These are phyloP conservation scores for Cladosporium oxysporum DNA, from an alignment of 2,329 filamentous ascomycete genomes.

Conservation along the genomic window DNA sequence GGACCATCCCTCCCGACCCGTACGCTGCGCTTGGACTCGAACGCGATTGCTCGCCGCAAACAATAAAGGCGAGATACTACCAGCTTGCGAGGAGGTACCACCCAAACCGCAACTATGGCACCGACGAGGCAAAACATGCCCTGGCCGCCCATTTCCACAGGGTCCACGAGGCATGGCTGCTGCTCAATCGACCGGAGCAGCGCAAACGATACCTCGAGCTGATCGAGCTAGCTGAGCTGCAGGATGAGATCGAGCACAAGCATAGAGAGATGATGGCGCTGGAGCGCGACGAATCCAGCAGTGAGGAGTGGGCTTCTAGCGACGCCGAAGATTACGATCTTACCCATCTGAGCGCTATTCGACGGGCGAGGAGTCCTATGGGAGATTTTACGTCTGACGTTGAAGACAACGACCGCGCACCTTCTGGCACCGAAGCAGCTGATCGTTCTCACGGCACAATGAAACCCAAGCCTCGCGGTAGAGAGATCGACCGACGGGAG, in stretches of 20 bases:
- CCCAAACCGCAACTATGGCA: slow-evolving; percentile 51
- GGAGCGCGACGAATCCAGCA: slow-evolving; percentile 24
- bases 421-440: neutral
- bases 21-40: slow-evolving; percentile 78
- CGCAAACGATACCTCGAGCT: slow-evolving; percentile 33
- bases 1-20: slow-evolving; percentile 62
- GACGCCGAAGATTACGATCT: slow-evolving; percentile 37
- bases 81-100: slow-evolving; percentile 87
- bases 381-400: slow-evolving; percentile 8
- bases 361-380: slow-evolving; percentile 15
- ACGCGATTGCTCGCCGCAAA: slow-evolving; percentile 68
- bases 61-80: slow-evolving; percentile 88
- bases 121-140: slow-evolving; percentile 44
- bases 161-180: slow-evolving; percentile 35
- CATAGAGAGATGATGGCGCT: slow-evolving; percentile 16
- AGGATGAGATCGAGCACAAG: slow-evolving; percentile 29
- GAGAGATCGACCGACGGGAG: slow-evolving; percentile 11
- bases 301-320: slow-evolving; percentile 36
- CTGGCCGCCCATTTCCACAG: slow-evolving; percentile 32
- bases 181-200: slow-evolving; percentile 32
- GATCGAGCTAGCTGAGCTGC: slow-evolving; percentile 33
- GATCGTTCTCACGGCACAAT: neutral
- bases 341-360: slow-evolving; percentile 5
- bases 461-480: slow-evolving; percentile 9
- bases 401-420: slow-evolving; percentile 1